These are phyloP conservation scores for Cladosporium sp. DNA, from an alignment of 2,329 filamentous ascomycete genomes.

Conservation along the genomic window DNA sequence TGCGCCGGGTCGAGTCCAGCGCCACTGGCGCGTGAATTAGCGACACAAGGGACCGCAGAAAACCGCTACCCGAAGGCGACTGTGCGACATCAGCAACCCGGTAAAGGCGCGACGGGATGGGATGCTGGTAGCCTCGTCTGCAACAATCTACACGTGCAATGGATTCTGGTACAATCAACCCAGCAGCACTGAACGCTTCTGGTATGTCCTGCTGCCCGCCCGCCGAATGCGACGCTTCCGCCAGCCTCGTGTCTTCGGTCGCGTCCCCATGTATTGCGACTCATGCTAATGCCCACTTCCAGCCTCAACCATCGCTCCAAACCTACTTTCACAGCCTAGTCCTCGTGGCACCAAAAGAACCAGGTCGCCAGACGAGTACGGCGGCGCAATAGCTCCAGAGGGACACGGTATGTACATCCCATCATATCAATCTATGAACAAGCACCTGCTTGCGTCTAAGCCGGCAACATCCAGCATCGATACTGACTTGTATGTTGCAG, in stretches of 20 bases:
- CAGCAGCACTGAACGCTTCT: conserved; percentile 78
- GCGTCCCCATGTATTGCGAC: conserved; percentile 14
- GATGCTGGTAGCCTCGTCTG: conserved; percentile 40
- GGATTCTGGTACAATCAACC: conserved; percentile 87
- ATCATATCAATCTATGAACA: conserved; percentile 35
- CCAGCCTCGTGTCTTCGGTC: background rate
- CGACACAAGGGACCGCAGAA: conserved; percentile 20
- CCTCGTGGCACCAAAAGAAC: conserved; percentile 76
- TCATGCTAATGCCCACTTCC: conserved; percentile 29
- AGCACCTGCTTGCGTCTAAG: background rate
- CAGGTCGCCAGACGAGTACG: conserved; percentile 70
- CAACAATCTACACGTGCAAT: conserved; percentile 37
- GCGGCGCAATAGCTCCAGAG: conserved; percentile 47
- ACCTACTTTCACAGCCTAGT: conserved; percentile 49
- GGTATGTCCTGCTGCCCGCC: conserved; percentile 53
- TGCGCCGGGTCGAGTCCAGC: conserved; percentile 18
- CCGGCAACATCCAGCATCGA: no score
- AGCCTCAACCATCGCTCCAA: conserved; percentile 50
- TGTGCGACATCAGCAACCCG: conserved; percentile 20
- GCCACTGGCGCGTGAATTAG: conserved; percentile 20
- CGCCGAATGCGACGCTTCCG: conserved; percentile 16
- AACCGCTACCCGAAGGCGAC: conserved; percentile 11
- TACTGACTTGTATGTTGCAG: conserved; percentile 37
- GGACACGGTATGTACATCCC: conserved; percentile 67
- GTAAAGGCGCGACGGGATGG: conserved; percentile 34